phyloP scores from a whole-genome alignment of 176 grass and related monocot genomes.

The Phoenix dactylifera region DNA sequence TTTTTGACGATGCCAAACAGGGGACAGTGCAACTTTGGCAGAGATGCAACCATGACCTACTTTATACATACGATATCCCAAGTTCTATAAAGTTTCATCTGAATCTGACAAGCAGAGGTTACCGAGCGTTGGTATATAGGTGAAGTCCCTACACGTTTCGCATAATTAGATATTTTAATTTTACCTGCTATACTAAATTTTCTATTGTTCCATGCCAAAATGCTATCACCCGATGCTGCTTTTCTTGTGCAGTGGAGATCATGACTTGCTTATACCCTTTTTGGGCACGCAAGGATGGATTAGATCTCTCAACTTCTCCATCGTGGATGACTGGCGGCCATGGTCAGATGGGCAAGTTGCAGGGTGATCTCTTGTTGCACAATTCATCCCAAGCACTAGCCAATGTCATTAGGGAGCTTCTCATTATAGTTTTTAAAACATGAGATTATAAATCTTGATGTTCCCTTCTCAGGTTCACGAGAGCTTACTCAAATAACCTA shows the following conservation, averaged over 20 bases:
- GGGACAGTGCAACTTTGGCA: constrained; percentile 34
- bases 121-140: constrained; percentile 43
- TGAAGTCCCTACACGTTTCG: neutral
- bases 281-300: constrained; percentile 50
- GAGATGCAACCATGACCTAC: constrained; percentile 27
- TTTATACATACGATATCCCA: constrained; percentile 18
- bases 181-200: too few species aligned
- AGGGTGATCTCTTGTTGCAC: constrained; percentile 31
- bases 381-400: too few species aligned
- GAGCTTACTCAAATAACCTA: constrained; percentile 46
- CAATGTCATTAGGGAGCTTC: too few species aligned
- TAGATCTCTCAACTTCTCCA: constrained; percentile 36
- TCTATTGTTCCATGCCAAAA: too few species aligned
- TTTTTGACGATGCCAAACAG: constrained; percentile 14
- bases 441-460: too few species aligned
- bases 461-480: constrained; percentile 39
- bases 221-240: too few species aligned
- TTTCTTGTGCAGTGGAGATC: constrained; percentile 35
- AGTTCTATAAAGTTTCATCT: constrained; percentile 45
- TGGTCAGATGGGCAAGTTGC: constrained; percentile 52
- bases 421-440: too few species aligned
- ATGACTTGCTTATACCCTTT: constrained; percentile 19
- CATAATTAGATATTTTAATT: too few species aligned
- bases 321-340: constrained; percentile 39
- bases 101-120: constrained; percentile 34